Percentiles rank a stretch among this genome's conserved stretches.
phyloP scores from a whole-genome alignment of 139 green algal genomes.

The Spirogloea muscicola region DNA sequence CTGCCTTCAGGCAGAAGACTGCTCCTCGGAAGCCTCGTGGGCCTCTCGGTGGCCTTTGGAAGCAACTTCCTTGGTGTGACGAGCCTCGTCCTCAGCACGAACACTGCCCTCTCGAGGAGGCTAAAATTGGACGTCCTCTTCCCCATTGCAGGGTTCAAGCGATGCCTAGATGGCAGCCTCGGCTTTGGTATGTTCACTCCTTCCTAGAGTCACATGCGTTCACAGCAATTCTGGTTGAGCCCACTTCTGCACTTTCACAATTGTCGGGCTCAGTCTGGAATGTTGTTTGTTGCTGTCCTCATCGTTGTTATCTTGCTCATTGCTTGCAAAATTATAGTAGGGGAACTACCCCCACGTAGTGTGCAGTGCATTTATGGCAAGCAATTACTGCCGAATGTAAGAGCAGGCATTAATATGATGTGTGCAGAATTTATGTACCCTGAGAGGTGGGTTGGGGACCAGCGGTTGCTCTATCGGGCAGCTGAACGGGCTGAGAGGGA shows the following conservation, averaged over 20 bases:
- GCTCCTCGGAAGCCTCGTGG: slow-evolving; percentile 6
- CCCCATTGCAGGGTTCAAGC: slow-evolving; percentile 69
- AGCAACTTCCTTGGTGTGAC: slow-evolving; percentile 81
- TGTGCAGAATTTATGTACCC: slow-evolving; percentile 87
- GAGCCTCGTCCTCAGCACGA: slow-evolving; percentile 65
- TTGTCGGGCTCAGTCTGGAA: too few relatives aligned
- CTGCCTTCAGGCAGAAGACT: slow-evolving; percentile 16
- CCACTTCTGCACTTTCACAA: too few relatives aligned
- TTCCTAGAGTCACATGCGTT: too few relatives aligned
- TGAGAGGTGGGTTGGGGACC: slow-evolving; percentile 76
- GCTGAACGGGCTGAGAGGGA: slow-evolving; percentile 65
- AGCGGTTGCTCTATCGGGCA: slow-evolving; percentile 65
- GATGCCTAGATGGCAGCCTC: slow-evolving; percentile 64
- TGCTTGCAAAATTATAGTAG: too few relatives aligned
- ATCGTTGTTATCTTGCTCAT: too few relatives aligned
- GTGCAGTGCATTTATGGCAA: too few relatives aligned
- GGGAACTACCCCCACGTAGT: too few relatives aligned
- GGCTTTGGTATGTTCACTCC: slow-evolving; percentile 33
- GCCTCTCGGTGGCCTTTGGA: slow-evolving; percentile 57
- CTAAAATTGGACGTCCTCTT: slow-evolving; percentile 69
- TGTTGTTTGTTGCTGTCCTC: too few relatives aligned
- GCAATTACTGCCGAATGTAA: too few relatives aligned
- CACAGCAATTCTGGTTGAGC: too few relatives aligned
- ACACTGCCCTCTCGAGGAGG: slow-evolving; percentile 55
- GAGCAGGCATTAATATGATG: too few relatives aligned